Percentiles rank a stretch among this genome's conserved stretches.
These are phyloP conservation scores for Macrophomina pseudophaseolina DNA, from an alignment of 2,329 filamentous ascomycete species.

Conservation along the genomic window DNA sequence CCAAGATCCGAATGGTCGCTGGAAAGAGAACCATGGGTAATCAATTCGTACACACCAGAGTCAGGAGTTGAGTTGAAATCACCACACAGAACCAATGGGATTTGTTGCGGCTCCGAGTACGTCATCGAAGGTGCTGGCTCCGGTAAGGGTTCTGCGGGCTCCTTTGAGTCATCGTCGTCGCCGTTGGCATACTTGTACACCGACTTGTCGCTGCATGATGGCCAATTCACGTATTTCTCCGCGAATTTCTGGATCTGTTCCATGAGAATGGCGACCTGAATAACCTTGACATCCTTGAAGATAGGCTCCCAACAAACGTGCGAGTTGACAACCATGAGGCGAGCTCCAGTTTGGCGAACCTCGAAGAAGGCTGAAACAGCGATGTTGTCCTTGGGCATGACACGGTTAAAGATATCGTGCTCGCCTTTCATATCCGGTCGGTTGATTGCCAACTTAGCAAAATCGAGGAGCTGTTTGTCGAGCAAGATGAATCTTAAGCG, in stretches of 20 bases:
- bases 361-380: constrained; percentile 91
- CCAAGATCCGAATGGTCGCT: constrained; percentile 81
- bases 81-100: constrained; percentile 88
- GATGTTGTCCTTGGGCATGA: constrained; percentile 98
- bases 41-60: constrained; percentile 89
- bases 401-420: constrained; percentile 96
- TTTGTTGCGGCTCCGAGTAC: constrained; percentile 83
- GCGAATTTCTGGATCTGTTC: constrained; percentile 86
- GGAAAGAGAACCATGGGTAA: constrained; percentile 78
- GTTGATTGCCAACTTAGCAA: constrained; percentile 89
- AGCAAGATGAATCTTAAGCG: constrained; percentile 72
- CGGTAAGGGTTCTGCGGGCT: constrained; percentile 57
- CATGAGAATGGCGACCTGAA: constrained; percentile 95
- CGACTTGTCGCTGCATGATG: constrained; percentile 80
- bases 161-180: constrained; percentile 55
- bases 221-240: constrained; percentile 81
- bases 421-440: constrained; percentile 96
- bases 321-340: constrained; percentile 90
- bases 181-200: constrained; percentile 54
- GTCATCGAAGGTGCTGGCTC: constrained; percentile 82
- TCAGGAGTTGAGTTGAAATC: constrained; percentile 92
- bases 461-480: constrained; percentile 93
- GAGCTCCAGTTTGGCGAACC: constrained; percentile 85
- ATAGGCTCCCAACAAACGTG: constrained; percentile 95
- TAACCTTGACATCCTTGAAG: constrained; percentile 91